Evolutionary conservation across 768 basidiomycete genomes (phyloP), one percentile per base, ranked within the genome.

Genomic region (Macrolepiota fuliginosa): DNA sequence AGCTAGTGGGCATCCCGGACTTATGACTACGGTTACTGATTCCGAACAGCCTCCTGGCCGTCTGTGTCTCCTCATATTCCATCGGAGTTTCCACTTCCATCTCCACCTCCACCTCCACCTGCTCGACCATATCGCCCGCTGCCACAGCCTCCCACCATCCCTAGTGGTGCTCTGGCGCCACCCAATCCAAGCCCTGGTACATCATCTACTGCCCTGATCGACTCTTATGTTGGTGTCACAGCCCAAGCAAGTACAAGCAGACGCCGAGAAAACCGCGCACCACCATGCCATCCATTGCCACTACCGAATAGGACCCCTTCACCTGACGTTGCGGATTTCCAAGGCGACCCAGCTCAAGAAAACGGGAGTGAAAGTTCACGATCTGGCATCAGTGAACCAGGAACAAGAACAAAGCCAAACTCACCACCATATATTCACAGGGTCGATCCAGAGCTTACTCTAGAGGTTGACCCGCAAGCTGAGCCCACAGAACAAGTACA

Each of bases 361-460:
- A 29, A 47, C 11, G 52, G 45, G 19, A 61, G 59, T 19, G 52
- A 61, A 53, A 29, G 40, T 35, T 37, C 39, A 25, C 27, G 40
- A 36, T 61, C 59, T 11, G 59, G 54, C 52, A 61, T 61, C 22
- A 52, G 54, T 50, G 60, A 61, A 17, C 32, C 53, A 17, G 60
- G 60, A 61, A 36, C 15, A 7, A 47, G 29, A 17, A 61, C 55
- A 32, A 42, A 11, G 25, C 60, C 60, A n/a, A n/a, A n/a, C 36
- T 25, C 49, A n/a, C 60, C 60, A 10, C 60, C 60, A 2, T 61
- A 61, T 12, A 25, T 35, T 3, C 45, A 13, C 17, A 19, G 17
- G 15, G 40, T n/a, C 6, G 60, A 54, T 3, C 60, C 32, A 17
- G 25, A 29, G 17, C 24, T 55, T 17, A 55, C 40, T 2, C 13